Conservation (phyloP, 208 protist genomes). For the Sergeia podlipaevii region DNA sequence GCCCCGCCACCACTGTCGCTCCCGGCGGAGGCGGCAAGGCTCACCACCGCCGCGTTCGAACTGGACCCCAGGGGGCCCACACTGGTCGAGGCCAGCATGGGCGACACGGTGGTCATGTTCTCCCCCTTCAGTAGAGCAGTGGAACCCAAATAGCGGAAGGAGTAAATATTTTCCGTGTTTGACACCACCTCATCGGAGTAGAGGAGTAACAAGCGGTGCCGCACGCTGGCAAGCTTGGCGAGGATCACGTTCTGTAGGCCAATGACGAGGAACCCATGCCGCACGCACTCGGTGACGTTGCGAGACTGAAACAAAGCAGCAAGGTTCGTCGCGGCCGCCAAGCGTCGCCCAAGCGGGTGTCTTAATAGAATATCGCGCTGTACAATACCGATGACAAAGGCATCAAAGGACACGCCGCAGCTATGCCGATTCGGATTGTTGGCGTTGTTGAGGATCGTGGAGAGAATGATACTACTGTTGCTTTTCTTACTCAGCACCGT, state of each 20-base stretch:
- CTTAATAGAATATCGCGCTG: constrained; percentile 77
- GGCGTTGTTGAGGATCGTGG: not conserved
- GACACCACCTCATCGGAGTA: constrained; percentile 65
- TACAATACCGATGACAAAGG: constrained; percentile 76
- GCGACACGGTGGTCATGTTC: constrained; percentile 34
- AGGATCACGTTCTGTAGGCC: constrained; percentile 60
- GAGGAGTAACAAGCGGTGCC: constrained; percentile 59
- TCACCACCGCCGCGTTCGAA: not conserved
- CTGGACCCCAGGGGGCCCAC: not conserved
- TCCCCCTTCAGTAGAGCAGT: constrained; percentile 28
- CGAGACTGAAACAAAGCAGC: constrained; percentile 64
- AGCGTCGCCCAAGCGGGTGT: constrained; percentile 75
- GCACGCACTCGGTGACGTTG: constrained; percentile 77
- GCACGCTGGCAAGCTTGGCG: constrained; percentile 50
- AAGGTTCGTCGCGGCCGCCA: constrained; percentile 79
- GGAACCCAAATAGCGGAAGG: constrained; percentile 76
- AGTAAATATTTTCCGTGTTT: constrained; percentile 74
- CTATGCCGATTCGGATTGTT: not conserved
- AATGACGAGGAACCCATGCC: constrained; percentile 74
- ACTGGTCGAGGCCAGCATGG: constrained; percentile 22
- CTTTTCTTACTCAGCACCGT: constrained; percentile 1
- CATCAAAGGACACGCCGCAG: constrained; percentile 67
- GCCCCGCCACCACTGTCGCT: not conserved
- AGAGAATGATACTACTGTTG: no score
- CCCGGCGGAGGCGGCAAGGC: constrained; percentile 5